Percentiles rank a stretch among this genome's conserved stretches.
Evolutionary conservation across 2,329 filamentous ascomycete species (phyloP).

Genomic region (Neonectria neomacrospora): DNA sequence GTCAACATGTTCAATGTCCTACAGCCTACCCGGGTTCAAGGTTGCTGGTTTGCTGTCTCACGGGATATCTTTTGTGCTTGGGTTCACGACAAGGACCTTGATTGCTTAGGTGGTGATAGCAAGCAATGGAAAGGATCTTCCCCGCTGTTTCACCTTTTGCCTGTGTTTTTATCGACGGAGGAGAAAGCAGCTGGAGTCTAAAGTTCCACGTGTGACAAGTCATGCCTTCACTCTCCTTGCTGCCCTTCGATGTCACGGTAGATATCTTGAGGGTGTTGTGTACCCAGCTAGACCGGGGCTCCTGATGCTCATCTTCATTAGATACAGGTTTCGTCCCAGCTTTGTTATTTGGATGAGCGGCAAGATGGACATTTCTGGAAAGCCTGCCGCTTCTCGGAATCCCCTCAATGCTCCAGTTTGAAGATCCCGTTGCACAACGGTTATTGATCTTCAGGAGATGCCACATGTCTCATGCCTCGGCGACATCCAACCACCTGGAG

Average conservation of each 20-base stretch:
- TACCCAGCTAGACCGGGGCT: not conserved
- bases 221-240: not conserved
- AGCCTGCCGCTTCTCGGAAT: not conserved
- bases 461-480: not conserved
- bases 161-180: not conserved
- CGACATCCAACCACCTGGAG: not conserved
- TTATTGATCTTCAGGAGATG: constrained; percentile 21
- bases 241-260: not conserved
- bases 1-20: not conserved
- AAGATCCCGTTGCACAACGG: not conserved
- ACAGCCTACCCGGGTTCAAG: not conserved
- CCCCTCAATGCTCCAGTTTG: not conserved
- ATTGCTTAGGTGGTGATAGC: not conserved
- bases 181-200: not conserved
- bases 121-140: not conserved
- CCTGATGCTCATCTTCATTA: not conserved
- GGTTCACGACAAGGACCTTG: not conserved
- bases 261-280: not conserved
- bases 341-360: constrained; percentile 12
- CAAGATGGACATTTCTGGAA: not conserved
- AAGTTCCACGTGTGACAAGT: not conserved
- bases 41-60: not conserved
- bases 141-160: not conserved
- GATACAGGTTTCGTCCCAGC: not conserved
- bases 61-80: not conserved